A percentile compares a stretch with the other conserved stretches of the same genome.
Conservation (phyloP, 768 basidiomycete genomes). For the Lyophyllum decastes region DNA sequence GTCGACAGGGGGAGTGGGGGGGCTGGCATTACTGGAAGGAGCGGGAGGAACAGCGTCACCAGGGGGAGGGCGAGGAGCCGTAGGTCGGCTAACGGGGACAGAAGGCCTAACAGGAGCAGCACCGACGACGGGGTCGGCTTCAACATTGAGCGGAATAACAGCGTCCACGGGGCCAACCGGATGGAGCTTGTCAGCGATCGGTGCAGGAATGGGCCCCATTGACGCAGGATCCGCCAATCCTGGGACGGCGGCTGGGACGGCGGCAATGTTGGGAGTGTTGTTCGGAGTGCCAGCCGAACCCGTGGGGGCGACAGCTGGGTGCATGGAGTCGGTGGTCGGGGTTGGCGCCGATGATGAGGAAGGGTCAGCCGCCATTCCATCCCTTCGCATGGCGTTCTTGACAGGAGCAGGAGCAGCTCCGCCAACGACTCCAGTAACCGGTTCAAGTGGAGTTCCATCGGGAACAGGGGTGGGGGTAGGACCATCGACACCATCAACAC, state of each 20-base stretch:
- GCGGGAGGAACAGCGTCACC: not conserved
- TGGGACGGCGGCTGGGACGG: not conserved
- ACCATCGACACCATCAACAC: not conserved
- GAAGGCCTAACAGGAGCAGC: slow-evolving; percentile 9
- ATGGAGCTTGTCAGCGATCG: too few species aligned
- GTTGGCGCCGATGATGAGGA: slow-evolving; percentile 1
- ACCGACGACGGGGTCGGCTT: not conserved
- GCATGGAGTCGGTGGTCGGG: not conserved
- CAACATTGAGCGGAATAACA: too few species aligned
- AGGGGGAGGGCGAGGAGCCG: slow-evolving; percentile 5
- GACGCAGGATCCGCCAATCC: too few species aligned
- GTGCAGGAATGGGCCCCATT: too few species aligned
- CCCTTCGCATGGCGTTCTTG: not conserved
- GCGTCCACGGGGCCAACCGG: too few species aligned
- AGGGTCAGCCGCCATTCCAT: not conserved
- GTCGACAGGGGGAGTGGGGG: slow-evolving; percentile 4
- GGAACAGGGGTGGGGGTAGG: not conserved
- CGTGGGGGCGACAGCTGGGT: not conserved
- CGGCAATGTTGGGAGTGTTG: slow-evolving; percentile 7
- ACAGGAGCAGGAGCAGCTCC: slow-evolving; percentile 1
- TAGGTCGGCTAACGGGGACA: not conserved
- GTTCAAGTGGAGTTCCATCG: not conserved
- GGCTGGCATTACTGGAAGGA: not conserved
- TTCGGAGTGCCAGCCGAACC: slow-evolving; percentile 3
- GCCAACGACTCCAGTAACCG: not conserved